Evolutionary conservation across 768 basidiomycete genomes (phyloP), one percentile per base, ranked within the genome.

Genomic region (Xerocomellus intermedius): DNA sequence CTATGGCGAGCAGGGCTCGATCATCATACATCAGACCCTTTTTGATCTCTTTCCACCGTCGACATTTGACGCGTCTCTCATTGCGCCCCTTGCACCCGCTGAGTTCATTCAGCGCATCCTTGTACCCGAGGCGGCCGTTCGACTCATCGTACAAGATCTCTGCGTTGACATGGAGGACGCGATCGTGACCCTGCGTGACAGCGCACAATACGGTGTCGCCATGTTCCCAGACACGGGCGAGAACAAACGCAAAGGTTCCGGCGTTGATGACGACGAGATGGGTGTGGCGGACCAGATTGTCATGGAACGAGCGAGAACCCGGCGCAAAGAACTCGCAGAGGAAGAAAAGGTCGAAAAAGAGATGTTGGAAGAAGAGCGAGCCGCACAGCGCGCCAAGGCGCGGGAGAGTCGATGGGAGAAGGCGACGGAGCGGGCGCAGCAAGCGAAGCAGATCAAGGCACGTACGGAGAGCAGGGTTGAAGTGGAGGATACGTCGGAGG

Each of bases 61-160:
- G 4, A 71, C 78, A 0, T 79, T 90, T 43, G 74, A 83, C 52
- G 75, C 82, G 0, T 65, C 72, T n/a, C 69, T 77, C 12, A 79
- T 84, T 24, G 69, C 76, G 0, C 88, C 95, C 0, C 79, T 98
- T 22, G 82, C 84, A 2, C 77, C 84, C 0, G 80, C 82, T 33
- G 87, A 92, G 54, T 96, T 94, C 65, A 78, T 93, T 36, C 84
- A 88, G 37, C 85, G 86, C 16, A 79, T 98, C 30, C 80, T 98
- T n/a, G 84, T 98, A 3, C 96, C 96, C 2, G 95, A 98, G 72
- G 83, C 87, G 0, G 91, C 87, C 1, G 76, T 87, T 38, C 76
- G 80, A 22, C 82, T 98, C n/a, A 91, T 98, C 56, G 84, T 84
- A 75, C 78, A 88, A 54, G 94, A 98, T 66, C 80, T 80, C 63